Evolutionary conservation across 1,139 yeast genomes (phyloP).

Genomic region (Saccharomyces pastorianus): DNA sequence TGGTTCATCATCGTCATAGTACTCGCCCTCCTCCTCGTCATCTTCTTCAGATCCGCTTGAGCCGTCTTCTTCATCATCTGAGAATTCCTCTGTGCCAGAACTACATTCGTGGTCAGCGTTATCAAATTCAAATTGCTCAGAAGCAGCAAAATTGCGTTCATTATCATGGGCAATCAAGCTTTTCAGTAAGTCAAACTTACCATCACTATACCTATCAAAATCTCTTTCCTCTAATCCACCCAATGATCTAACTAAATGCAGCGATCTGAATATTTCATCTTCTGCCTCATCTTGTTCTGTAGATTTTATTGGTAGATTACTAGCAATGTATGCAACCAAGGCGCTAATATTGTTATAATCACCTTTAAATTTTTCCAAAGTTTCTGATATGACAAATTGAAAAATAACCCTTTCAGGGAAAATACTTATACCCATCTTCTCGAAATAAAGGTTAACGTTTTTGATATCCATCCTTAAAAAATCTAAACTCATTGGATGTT

Average conservation of each 20-base stretch:
- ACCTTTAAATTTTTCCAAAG: constrained; percentile 32
- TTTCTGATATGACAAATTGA: constrained; percentile 53
- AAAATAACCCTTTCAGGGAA: constrained; percentile 78
- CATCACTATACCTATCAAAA: constrained; percentile 70
- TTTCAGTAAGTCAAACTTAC: constrained; percentile 71
- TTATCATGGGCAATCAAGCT: constrained; percentile 44
- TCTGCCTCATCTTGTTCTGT: constrained; percentile 52
- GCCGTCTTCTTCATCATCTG: constrained; percentile 18
- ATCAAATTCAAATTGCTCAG: constrained; percentile 21
- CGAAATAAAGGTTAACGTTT: constrained; percentile 83
- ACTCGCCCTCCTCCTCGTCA: constrained; percentile 25
- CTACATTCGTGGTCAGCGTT: constrained; percentile 15
- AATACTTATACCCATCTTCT: constrained; percentile 60
- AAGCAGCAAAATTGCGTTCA: constrained; percentile 25
- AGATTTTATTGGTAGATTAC: constrained; percentile 43
- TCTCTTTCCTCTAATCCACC: constrained; percentile 80
- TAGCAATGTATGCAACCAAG: constrained; percentile 35
- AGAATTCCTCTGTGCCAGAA: constrained; percentile 8
- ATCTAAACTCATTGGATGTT: constrained; percentile 93
- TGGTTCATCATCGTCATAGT: constrained; percentile 33
- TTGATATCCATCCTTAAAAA: constrained; percentile 95
- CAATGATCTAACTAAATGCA: constrained; percentile 72
- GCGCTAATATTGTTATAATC: constrained; percentile 38
- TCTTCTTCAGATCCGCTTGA: constrained; percentile 11
- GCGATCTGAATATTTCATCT: constrained; percentile 81